Conservation (phyloP, 2,329 filamentous ascomycete genomes). For the Penicillium sp. region DNA sequence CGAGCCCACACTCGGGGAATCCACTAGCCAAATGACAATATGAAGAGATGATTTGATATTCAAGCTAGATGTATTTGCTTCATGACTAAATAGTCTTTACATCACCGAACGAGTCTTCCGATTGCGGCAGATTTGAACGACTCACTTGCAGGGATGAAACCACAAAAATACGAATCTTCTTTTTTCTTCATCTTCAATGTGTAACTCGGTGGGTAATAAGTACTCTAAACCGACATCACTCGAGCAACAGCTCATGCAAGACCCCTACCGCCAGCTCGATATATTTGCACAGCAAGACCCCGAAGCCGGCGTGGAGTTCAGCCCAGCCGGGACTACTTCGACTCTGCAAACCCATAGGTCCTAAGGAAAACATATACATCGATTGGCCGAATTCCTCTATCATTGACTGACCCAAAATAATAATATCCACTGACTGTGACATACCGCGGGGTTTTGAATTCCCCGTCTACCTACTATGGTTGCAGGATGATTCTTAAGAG, state of each 20-base stretch:
- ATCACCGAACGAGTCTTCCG: too few species aligned
- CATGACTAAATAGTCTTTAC: too few species aligned
- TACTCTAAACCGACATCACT: neutral
- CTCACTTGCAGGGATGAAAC: too few species aligned
- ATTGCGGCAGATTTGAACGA: too few species aligned
- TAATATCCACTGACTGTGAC: constrained; percentile 6
- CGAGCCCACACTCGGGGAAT: neutral
- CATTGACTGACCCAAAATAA: neutral
- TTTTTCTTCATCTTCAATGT: too few species aligned
- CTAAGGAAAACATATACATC: constrained; percentile 5
- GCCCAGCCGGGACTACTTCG: constrained; percentile 9
- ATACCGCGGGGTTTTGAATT: constrained; percentile 10
- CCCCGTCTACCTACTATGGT: constrained; percentile 9
- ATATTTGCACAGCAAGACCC: neutral
- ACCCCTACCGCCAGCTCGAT: constrained; percentile 8
- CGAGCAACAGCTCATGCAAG: constrained; percentile 9
- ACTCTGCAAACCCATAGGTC: neutral
- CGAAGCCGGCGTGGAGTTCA: constrained; percentile 4
- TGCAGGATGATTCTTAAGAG: neutral
- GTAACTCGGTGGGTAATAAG: too few species aligned
- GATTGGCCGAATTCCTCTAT: constrained; percentile 8
- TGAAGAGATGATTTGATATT: too few species aligned
- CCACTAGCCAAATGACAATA: too few species aligned
- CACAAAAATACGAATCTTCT: too few species aligned
- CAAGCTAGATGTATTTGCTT: too few species aligned